These are phyloP conservation scores for Acanthamoeba lugdunensis DNA, from an alignment of 208 protist species.

Conservation along the genomic window DNA sequence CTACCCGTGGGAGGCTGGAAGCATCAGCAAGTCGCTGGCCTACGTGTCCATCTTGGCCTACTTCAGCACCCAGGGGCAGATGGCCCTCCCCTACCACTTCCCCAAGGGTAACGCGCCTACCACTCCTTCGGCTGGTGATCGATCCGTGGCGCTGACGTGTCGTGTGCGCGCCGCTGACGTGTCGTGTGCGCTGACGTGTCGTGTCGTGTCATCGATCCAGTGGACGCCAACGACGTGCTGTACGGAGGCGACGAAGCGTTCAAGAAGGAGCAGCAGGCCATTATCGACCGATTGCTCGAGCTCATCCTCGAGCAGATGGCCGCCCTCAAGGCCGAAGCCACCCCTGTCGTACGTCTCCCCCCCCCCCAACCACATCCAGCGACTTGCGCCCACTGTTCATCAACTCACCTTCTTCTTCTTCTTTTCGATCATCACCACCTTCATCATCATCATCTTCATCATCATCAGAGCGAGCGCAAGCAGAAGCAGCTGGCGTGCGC, in stretches of 20 bases:
- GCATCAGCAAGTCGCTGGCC: conserved; percentile 69
- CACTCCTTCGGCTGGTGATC: background rate
- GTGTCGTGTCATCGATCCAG: conserved; percentile 6
- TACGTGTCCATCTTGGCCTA: conserved; percentile 73
- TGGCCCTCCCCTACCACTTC: conserved; percentile 79
- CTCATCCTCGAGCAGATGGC: conserved; percentile 77
- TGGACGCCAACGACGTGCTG: conserved; percentile 84
- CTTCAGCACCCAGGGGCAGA: conserved; percentile 76
- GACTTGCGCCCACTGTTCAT: background rate
- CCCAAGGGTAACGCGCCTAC: conserved; percentile 22
- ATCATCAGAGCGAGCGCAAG: conserved; percentile 3
- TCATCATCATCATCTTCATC: background rate
- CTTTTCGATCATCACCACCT: background rate
- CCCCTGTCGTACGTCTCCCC: background rate
- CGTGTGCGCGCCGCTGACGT: background rate
- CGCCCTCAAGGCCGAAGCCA: conserved; percentile 35
- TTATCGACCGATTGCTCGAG: conserved; percentile 80
- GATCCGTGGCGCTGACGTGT: background rate
- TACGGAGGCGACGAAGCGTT: conserved; percentile 80
- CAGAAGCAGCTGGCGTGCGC: conserved; percentile 25
- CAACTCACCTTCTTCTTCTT: background rate
- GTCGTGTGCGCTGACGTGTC: background rate
- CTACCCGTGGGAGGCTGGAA: conserved; percentile 75
- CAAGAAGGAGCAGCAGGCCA: conserved; percentile 73
- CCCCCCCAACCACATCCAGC: background rate